Base-by-base conservation (phyloP, 192 early-diverging fungal genomes). In the Phycomyces nitens region DNA sequence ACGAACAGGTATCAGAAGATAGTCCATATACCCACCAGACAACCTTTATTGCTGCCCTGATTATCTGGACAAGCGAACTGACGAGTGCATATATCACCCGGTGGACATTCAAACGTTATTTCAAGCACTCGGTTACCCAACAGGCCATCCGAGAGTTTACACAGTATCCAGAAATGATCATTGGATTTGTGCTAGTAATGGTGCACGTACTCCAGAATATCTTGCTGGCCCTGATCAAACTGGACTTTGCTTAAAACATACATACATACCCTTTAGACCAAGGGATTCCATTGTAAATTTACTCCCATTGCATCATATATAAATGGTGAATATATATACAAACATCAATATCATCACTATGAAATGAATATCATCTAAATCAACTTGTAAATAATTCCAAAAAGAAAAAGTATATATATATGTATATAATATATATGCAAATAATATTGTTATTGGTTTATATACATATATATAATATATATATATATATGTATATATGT, bases 121-220 rank as follows among this genome's bases (percentile, higher is more conserved):
- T 89, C 56, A 66, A 69, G 1, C 85, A 83, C 53, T 74, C 82
- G 58, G 80, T 89, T 42, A 82, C 83, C 26, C 43, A 70, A n/a
- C 84, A 88, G 61, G 88, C 88, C 10, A 77, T 85, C 16, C 73
- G 77, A 49, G 89, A 91, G 63, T 87, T 89, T 63, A 71, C 81
- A 11, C 77, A 78, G 38, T 87, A 89, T 62, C 86, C 87, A 1
- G 83, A 89, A 57, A 75, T 88, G 57, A 82, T 88, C 14, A 73
- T 86, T 0, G 86, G 76, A 1, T 80, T 88, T 74, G 73, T 88
- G 2, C 68, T 89, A 56, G 85, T 89, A 12, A 87, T 84, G 69
- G 76, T 89, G 15, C 89, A 91, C 34, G 84, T 91, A 12, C 54
- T 91, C 56, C 87, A 89, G 66, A 86, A 89, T 65, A 87, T 89